A percentile compares a stretch with the other conserved stretches of the same genome.
Conservation (phyloP, 2,329 filamentous ascomycete species). For the Leptographium wingfieldii region DNA sequence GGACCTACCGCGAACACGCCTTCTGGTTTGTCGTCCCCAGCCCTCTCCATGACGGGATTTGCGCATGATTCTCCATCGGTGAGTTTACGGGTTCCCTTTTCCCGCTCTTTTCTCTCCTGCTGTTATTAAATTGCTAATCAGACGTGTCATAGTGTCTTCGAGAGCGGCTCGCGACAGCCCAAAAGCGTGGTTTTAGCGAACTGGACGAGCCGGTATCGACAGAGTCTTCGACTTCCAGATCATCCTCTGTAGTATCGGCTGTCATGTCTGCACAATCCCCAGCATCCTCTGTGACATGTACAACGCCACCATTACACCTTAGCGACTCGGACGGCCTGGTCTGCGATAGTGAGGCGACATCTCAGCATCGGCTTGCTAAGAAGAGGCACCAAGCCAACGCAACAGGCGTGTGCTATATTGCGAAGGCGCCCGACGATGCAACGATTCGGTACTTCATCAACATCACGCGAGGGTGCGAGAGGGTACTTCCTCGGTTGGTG, state of each 20-base stretch:
- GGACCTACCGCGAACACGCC: background rate
- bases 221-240: background rate
- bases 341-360: background rate
- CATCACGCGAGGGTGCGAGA: background rate
- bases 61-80: background rate
- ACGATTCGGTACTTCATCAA: slow-evolving; percentile 6
- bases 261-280: background rate
- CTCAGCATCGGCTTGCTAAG: background rate
- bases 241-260: background rate
- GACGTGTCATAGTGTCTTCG: background rate
- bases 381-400: background rate
- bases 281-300: background rate
- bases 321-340: background rate
- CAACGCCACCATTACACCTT: background rate
- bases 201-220: background rate
- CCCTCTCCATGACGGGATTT: background rate
- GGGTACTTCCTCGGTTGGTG: slow-evolving; percentile 2
- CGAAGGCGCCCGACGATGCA: background rate
- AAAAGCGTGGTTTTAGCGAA: background rate
- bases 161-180: background rate
- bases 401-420: background rate
- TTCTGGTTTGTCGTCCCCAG: background rate
- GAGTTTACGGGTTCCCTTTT: background rate
- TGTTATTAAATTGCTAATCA: background rate
- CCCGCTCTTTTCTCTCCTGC: background rate